Conservation (phyloP, 202 grass and related monocot genomes). For the Cymbopogon flexuosus region DNA sequence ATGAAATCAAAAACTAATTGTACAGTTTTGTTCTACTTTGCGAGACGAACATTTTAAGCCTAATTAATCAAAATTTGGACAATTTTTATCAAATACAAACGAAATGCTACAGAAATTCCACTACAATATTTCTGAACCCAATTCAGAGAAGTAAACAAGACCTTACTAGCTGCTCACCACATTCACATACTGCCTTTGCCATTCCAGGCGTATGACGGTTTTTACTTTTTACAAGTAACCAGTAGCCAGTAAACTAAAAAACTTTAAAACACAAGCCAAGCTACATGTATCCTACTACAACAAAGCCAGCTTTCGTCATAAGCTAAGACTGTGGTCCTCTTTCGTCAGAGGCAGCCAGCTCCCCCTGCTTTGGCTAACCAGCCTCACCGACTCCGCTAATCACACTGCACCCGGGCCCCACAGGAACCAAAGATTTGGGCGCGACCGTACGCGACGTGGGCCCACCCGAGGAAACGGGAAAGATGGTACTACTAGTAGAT, state of each 20-base stretch:
- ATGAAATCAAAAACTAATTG: no score
- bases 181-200: not conserved
- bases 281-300: not conserved
- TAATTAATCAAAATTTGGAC: no score
- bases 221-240: not conserved
- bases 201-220: not conserved
- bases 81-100: no score
- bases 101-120: no score
- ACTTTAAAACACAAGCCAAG: not conserved
- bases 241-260: not conserved
- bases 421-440: constrained; percentile 3
- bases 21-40: no score
- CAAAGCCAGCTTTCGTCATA: not conserved
- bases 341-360: not conserved
- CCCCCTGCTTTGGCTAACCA: not conserved
- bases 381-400: constrained; percentile 39
- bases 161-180: not conserved
- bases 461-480: not conserved
- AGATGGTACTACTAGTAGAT: not conserved
- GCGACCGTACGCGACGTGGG: constrained; percentile 10
- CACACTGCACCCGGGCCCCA: not conserved
- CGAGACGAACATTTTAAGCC: no score
- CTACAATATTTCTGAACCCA: no score
- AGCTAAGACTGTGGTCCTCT: not conserved
- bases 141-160: no score